These are phyloP conservation scores for Calcarisporium arbuscula DNA, from an alignment of 2,329 filamentous ascomycete species.

Conservation along the genomic window DNA sequence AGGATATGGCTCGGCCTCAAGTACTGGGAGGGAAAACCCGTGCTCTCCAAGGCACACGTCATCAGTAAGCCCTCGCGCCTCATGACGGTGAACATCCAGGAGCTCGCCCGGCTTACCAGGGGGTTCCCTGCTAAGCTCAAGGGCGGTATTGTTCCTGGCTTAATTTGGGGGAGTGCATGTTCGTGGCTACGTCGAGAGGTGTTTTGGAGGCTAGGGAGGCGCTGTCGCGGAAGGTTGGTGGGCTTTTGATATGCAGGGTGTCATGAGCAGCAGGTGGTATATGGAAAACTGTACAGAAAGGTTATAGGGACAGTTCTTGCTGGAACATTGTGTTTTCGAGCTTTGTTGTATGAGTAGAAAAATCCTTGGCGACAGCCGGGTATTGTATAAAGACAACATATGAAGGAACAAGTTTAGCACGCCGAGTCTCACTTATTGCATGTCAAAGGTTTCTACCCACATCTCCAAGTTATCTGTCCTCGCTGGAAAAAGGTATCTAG, in stretches of 20 bases:
- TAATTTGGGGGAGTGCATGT: constrained; percentile 75
- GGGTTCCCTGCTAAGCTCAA: constrained; percentile 54
- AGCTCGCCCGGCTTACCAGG: constrained; percentile 59
- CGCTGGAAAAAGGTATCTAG: constrained; percentile 13
- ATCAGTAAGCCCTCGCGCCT: constrained; percentile 70
- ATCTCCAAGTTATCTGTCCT: constrained; percentile 8
- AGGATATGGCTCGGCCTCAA: constrained; percentile 86
- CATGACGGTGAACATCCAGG: constrained; percentile 57
- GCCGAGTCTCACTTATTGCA: not conserved
- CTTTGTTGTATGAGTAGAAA: constrained; percentile 9
- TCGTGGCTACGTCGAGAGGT: constrained; percentile 69
- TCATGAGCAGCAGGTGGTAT: constrained; percentile 25
- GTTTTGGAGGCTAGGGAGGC: constrained; percentile 79
- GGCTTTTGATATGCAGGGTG: constrained; percentile 69
- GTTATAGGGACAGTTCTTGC: too few relatives aligned
- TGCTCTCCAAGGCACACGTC: constrained; percentile 59
- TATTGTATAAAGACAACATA: too few relatives aligned
- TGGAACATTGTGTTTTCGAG: too few relatives aligned
- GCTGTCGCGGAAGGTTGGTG: constrained; percentile 73
- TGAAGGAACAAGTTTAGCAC: too few relatives aligned
- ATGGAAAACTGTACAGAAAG: constrained; percentile 4
- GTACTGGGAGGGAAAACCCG: constrained; percentile 79
- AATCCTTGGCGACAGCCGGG: too few relatives aligned
- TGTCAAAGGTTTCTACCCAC: constrained; percentile 2
- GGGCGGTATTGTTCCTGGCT: constrained; percentile 65